Evolutionary conservation across 2,329 filamentous ascomycete species (phyloP).

Genomic region (Colletotrichum tropicicola): DNA sequence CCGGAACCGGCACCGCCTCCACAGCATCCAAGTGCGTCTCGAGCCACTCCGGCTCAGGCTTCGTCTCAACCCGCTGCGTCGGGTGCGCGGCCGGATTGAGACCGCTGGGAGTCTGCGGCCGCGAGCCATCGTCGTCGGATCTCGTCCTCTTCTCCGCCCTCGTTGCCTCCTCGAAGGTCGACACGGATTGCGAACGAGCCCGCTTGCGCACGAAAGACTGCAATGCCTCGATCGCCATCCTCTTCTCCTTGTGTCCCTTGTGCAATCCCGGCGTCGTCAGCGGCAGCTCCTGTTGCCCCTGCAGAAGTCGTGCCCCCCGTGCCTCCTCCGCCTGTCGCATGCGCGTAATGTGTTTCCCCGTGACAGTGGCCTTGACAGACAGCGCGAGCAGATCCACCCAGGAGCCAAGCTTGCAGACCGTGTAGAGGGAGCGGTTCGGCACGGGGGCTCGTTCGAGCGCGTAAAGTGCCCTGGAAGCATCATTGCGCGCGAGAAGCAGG

Average conservation of each 20-base stretch:
- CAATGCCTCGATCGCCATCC: slow-evolving; percentile 69
- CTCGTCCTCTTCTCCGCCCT: slow-evolving; percentile 27
- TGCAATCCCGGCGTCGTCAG: slow-evolving; percentile 56
- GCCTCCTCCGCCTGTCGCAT: slow-evolving; percentile 34
- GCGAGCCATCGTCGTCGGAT: slow-evolving; percentile 59
- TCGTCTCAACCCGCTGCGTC: slow-evolving; percentile 1
- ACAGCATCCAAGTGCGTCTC: slow-evolving; percentile 32
- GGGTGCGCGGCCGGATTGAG: background rate
- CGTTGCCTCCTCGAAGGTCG: slow-evolving; percentile 41
- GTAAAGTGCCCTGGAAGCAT: slow-evolving; percentile 62
- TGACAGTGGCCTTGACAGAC: slow-evolving; percentile 56
- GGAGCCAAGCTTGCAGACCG: slow-evolving; percentile 71
- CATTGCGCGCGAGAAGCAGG: slow-evolving; percentile 69
- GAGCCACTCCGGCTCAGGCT: slow-evolving; percentile 10
- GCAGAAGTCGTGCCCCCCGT: slow-evolving; percentile 13
- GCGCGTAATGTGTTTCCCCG: slow-evolving; percentile 43
- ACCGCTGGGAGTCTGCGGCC: slow-evolving; percentile 80
- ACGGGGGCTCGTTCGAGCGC: slow-evolving; percentile 72
- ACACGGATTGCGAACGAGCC: slow-evolving; percentile 53
- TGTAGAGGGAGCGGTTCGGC: slow-evolving; percentile 61
- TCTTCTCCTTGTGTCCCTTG: slow-evolving; percentile 62
- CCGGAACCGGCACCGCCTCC: slow-evolving; percentile 22
- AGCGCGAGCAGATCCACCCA: slow-evolving; percentile 72
- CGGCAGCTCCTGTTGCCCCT: slow-evolving; percentile 27
- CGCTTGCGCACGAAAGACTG: slow-evolving; percentile 66